Evolutionary conservation across 192 early-diverging fungal genomes (phyloP).

Genomic region (Umbelopsis ramanniana): DNA sequence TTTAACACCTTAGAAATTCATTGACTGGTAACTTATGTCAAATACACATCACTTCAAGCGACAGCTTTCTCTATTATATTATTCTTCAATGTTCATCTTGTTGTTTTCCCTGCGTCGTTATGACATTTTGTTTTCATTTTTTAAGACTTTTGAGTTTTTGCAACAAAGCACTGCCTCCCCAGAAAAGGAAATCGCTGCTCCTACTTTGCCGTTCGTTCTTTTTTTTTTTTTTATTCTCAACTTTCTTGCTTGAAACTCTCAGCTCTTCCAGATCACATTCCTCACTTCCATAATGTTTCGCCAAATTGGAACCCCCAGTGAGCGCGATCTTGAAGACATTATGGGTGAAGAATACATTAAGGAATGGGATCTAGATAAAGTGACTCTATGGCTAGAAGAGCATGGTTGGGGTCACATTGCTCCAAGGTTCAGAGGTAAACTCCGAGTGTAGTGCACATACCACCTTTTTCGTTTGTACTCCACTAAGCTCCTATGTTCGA

Average conservation of each 20-base stretch:
- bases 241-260: not conserved
- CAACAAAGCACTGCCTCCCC: not conserved
- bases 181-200: not conserved
- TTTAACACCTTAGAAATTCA: too few species aligned
- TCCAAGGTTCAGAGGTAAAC: conserved; percentile 35
- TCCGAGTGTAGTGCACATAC: conserved; percentile 21
- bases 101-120: too few species aligned
- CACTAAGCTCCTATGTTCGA: conserved; percentile 10
- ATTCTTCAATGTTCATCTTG: too few species aligned
- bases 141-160: not conserved
- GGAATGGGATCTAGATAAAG: conserved; percentile 36
- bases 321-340: conserved; percentile 14
- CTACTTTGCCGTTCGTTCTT: not conserved
- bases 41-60: too few species aligned
- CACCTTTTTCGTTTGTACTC: conserved; percentile 13
- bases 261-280: conserved; percentile 7
- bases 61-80: too few species aligned
- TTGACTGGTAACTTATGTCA: too few species aligned
- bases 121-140: not conserved
- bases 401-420: conserved; percentile 35
- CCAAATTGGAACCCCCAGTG: conserved; percentile 30
- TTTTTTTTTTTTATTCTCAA: not conserved
- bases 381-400: conserved; percentile 35
- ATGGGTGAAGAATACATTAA: conserved; percentile 29
- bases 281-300: conserved; percentile 29